Base-by-base conservation (phyloP, 1,284 basidiomycete species). In the Rhodotorula sp. region DNA sequence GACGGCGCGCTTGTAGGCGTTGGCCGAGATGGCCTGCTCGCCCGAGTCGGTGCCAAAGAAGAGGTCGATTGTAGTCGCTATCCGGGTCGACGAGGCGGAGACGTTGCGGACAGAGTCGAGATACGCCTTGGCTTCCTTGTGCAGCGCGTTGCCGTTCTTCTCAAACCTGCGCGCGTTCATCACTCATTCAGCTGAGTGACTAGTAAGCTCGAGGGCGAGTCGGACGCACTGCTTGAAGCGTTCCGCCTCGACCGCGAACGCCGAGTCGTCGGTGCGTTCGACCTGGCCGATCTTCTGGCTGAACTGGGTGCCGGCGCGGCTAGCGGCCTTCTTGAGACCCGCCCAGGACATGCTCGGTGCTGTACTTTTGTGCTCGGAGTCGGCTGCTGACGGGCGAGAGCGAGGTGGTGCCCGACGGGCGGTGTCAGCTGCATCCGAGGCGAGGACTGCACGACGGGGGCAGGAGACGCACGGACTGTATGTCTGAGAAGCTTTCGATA, bases 71-170 rank as follows among this genome's bases (percentile, higher is more conserved):
- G 95, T 97, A 74, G 97, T 95, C 16, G 93, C 95, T 78, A 99
- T 89, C 66, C 93, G 88, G n/a, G 90, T 87, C 81, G 99, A 96
- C 14, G 96, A 88, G 16, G 91, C 86, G 9, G 66, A 82, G 87
- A 77, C 77, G 92, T 92, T 88, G 80, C 91, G 88, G 88, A 99
- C 94, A 7, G 94, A 89, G 82, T 99, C 97, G 77, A 95, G 87
- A 79, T 98, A 99, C 0, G 87, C 88, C 84, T 98, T 99, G 78
- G 91, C 91, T 78, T 97, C 93, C 82, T 97, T 97, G 83, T 98
- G 95, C 64, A 99, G 83, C 10, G 88, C 87, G 78, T 90, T 89
- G 63, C 90, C 90, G 85, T 97, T 94, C 85, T 96, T 97, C 86
- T 97, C 94, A 82, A 90, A 92, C 53, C 93, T 97, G 80, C 45